Base-by-base conservation (phyloP, 202 grass and related monocot genomes). In the Hordeum pubiflorum region DNA sequence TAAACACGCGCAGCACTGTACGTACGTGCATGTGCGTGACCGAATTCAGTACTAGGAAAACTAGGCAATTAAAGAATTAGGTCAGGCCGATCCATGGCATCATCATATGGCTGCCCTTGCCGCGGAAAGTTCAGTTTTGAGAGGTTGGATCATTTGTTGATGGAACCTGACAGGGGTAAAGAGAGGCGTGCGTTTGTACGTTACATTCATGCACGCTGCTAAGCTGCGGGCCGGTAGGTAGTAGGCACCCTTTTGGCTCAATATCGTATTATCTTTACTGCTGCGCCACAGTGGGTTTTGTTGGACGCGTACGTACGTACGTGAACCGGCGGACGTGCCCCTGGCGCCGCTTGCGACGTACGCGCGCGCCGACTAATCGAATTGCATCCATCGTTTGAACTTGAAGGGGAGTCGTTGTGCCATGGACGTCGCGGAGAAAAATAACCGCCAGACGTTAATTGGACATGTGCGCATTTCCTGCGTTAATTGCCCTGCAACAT, bases 241-340 rank as follows among this genome's bases (percentile, higher is more conserved):
- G 60, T 63, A 63, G 15, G 8, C 18, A 29, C 8, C 39, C 76
- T 63, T 84, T 84, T 69, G 54, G 62, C 62, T 76, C 18, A 70
- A 76, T 43, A 48, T 71, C 9, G 32, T 26, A 46, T 84, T 81
- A 67, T 32, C 81, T 80, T 80, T 79, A 80, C 81, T 88, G 44
- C 67, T 80, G 10, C 52, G 62, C 23, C 54, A 88, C 86, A 80
- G 86, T 72, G 12, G 81, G 36, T 72, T 24, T 84, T 80, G 10
- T 84, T 72, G 40, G 23, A 48, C 65, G n/a, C 12, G 39, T 44
- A 70, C 22, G 34, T 68, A 40, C n/a, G 65, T 69, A 70, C 13
- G 12, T 43, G 12, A 21, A 39, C 6, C 66, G 7, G 40, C 68
- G 67, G 39, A 22, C 38, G 21, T 70, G 67, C 67, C 20, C 0